Conservation (phyloP, 2,329 filamentous ascomycete species). For the Calonectria naviculata region DNA sequence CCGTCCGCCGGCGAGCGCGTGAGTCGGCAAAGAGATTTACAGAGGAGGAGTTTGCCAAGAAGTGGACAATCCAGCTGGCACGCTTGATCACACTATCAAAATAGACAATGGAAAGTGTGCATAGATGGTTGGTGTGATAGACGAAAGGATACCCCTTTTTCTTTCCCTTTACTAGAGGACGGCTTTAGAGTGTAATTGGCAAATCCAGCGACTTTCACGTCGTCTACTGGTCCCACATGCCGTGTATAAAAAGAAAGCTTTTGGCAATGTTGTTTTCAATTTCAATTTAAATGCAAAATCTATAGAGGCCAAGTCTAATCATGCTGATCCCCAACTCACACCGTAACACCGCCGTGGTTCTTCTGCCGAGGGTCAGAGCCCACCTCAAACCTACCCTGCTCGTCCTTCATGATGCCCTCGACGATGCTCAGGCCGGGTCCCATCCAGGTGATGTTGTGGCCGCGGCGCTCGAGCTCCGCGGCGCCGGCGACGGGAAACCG, state of each 20-base stretch:
- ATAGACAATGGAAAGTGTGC: slow-evolving; percentile 32
- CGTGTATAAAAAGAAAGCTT: background rate
- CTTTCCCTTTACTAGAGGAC: slow-evolving; percentile 22
- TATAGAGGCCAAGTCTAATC: slow-evolving; percentile 1
- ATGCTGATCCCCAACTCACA: slow-evolving; percentile 37
- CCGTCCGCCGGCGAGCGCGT: slow-evolving; percentile 80
- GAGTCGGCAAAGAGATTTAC: slow-evolving; percentile 86
- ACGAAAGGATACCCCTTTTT: slow-evolving; percentile 51
- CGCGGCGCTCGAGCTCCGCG: slow-evolving; percentile 69
- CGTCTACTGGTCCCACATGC: background rate
- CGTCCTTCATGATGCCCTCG: slow-evolving; percentile 67
- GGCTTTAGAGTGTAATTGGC: slow-evolving; percentile 26
- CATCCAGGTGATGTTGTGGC: slow-evolving; percentile 80
- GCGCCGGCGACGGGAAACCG: slow-evolving; percentile 73
- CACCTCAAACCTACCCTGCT: slow-evolving; percentile 80
- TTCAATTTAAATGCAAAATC: background rate
- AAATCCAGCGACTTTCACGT: background rate
- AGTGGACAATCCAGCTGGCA: slow-evolving; percentile 82
- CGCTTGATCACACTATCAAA: slow-evolving; percentile 68
- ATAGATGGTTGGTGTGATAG: slow-evolving; percentile 38
- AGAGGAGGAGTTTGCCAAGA: slow-evolving; percentile 83
- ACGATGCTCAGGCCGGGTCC: slow-evolving; percentile 73
- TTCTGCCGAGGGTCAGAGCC: slow-evolving; percentile 80
- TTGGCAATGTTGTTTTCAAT: background rate
- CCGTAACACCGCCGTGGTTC: slow-evolving; percentile 73